Base-by-base conservation (phyloP, 2,329 filamentous ascomycete genomes). In the Fusarium sterilihyphosum region DNA sequence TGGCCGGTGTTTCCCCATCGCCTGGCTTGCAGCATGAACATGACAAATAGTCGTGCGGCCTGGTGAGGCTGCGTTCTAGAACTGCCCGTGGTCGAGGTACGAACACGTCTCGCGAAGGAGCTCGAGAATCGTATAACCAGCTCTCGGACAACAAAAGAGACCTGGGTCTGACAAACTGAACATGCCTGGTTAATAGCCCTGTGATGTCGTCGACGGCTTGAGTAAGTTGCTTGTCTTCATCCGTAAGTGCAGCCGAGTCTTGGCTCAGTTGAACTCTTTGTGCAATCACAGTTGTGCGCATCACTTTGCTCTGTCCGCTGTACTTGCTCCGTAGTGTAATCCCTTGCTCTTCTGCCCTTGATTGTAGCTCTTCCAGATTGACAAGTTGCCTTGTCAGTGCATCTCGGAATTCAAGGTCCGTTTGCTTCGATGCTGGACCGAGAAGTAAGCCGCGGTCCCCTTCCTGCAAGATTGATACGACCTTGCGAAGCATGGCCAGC, bases 211-310 rank as follows among this genome's bases (percentile, higher is more conserved):
- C 89, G 9, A 95, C 86, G 17, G 94, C 82, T 31, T 85, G 83
- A 22, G 93, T 94, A 79, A 94, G 94, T 10, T 88, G 87, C 73
- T 89, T 90, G 82, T 96, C 94, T 74, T 92, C 87, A 50, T 91
- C 88, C 1, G 92, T 93, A 35, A 96, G 86, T 8, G 89, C 86
- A 3, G 93, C 91, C 74, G 92, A 91, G 80, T 95, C 92, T 72
- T 91, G 92, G 82, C 92, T 94, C 46, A 96, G 86, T 78, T 95
- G 92, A 24, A 96, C 93, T 79, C 93, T 93, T 79, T 96, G 93
- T 22, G 93, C 93, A 58, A 96, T 90, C 38, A 96, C 90, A 1
- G 94, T 96, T 3, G 93, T 94, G 50, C 94, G 88, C 46, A 94
- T 83, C 49, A 92, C 90, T 73, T 90, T 91, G 82, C 88, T 89